Evolutionary conservation across 345 rosid genomes (phyloP).

Genomic region (Sonneratia caseolaris): DNA sequence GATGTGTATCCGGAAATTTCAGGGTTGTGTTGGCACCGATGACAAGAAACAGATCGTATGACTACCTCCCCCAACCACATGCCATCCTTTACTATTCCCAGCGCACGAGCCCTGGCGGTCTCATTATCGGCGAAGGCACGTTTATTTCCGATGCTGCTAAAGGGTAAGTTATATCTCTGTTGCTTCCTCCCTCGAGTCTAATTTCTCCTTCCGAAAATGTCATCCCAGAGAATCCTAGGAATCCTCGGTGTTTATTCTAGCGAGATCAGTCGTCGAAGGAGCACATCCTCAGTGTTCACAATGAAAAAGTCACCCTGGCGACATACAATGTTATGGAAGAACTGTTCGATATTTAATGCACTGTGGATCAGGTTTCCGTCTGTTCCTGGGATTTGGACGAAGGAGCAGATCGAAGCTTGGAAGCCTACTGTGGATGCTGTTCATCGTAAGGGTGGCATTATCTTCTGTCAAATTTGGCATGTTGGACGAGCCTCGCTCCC

Average conservation of each 20-base stretch:
- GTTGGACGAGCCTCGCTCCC: conserved; percentile 5
- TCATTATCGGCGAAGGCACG: background rate
- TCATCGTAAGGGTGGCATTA: conserved; percentile 19
- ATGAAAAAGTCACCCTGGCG: too few species aligned
- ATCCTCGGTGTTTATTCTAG: too few species aligned
- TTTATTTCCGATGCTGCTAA: background rate
- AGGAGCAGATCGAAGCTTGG: conserved; percentile 8
- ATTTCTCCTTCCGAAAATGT: too few species aligned
- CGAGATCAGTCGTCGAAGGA: too few species aligned
- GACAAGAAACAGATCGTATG: background rate
- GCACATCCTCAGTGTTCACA: too few species aligned
- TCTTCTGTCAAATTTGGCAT: conserved; percentile 27
- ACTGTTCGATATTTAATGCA: too few species aligned
- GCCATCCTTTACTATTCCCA: background rate
- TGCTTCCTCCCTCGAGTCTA: background rate
- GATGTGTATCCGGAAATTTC: background rate
- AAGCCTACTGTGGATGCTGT: conserved; percentile 24
- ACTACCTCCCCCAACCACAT: background rate
- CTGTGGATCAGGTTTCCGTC: background rate
- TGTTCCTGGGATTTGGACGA: background rate
- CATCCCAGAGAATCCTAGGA: background rate
- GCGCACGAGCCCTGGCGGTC: background rate
- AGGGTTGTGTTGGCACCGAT: background rate
- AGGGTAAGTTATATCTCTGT: background rate
- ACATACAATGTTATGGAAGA: too few species aligned